phyloP scores from a whole-genome alignment of 805 yeast genomes.

The Suhomyces canberraensis region DNA sequence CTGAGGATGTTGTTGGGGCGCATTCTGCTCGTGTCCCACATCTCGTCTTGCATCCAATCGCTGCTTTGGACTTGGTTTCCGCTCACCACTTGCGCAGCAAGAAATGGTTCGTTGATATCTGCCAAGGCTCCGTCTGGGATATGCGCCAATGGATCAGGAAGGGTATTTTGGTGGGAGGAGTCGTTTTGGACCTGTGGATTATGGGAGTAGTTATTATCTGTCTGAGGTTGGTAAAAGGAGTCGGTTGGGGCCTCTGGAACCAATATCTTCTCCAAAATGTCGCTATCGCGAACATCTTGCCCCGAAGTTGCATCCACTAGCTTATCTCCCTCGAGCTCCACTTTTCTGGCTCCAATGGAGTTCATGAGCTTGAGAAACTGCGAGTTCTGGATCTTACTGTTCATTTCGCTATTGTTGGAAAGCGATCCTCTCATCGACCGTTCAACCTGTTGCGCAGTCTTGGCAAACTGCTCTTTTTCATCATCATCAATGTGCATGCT shows the following conservation, averaged over 20 bases:
- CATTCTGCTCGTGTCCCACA: constrained; percentile 12
- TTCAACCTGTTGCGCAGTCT: constrained; percentile 36
- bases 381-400: constrained; percentile 32
- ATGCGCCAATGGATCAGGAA: constrained; percentile 45
- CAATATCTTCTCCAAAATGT: background rate
- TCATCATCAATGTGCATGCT: constrained; percentile 7
- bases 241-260: background rate
- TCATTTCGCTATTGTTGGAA: constrained; percentile 11
- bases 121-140: constrained; percentile 38
- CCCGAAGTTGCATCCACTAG: constrained; percentile 26
- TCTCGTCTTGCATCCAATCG: constrained; percentile 37
- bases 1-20: constrained; percentile 16
- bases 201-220: background rate
- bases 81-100: constrained; percentile 39
- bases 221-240: background rate
- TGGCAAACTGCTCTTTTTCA: constrained; percentile 38
- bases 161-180: constrained; percentile 15
- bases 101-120: constrained; percentile 28
- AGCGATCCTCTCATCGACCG: constrained; percentile 16
- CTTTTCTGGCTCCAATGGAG: constrained; percentile 33
- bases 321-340: constrained; percentile 40
- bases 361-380: constrained; percentile 39
- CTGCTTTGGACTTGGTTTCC: constrained; percentile 36
- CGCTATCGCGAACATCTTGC: constrained; percentile 16
- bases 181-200: background rate